Evolutionary conservation across 139 green algal genomes (phyloP).

Genomic region (Spirogloea muscicola): DNA sequence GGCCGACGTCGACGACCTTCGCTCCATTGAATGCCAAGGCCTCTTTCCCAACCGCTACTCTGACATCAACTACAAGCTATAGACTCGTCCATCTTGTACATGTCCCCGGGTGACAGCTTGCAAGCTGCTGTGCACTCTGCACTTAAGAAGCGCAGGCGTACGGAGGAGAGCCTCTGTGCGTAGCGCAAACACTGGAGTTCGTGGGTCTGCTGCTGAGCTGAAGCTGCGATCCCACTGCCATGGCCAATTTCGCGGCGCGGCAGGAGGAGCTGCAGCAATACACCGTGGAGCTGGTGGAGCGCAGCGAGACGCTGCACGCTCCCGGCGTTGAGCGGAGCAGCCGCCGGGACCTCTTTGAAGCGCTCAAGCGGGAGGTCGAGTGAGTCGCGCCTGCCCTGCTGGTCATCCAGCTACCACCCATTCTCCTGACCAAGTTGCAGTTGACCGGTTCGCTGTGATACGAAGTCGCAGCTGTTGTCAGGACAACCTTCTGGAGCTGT

Average conservation of each 20-base stretch:
- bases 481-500: too few relatives aligned
- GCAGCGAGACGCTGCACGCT: neutral
- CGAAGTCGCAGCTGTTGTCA: too few relatives aligned
- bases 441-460: too few relatives aligned
- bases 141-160: neutral
- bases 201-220: too few relatives aligned
- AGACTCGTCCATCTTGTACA: neutral
- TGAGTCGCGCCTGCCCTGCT: too few relatives aligned
- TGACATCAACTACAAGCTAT: neutral
- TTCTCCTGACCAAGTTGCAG: too few relatives aligned
- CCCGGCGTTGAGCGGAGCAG: neutral
- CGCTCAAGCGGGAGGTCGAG: constrained; percentile 7
- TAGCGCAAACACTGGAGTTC: too few relatives aligned
- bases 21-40: neutral
- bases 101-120: neutral
- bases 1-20: neutral
- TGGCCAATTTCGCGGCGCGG: too few relatives aligned
- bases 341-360: constrained; percentile 14
- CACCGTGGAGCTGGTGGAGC: constrained; percentile 9
- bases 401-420: too few relatives aligned
- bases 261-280: constrained; percentile 23
- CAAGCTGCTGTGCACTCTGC: neutral
- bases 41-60: too few relatives aligned
- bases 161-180: too few relatives aligned
- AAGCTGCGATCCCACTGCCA: too few relatives aligned